A percentile compares a stretch with the other conserved stretches of the same genome.
Evolutionary conservation across 306 rosid genomes (phyloP).

Genomic region (Dalbergia oliveri): DNA sequence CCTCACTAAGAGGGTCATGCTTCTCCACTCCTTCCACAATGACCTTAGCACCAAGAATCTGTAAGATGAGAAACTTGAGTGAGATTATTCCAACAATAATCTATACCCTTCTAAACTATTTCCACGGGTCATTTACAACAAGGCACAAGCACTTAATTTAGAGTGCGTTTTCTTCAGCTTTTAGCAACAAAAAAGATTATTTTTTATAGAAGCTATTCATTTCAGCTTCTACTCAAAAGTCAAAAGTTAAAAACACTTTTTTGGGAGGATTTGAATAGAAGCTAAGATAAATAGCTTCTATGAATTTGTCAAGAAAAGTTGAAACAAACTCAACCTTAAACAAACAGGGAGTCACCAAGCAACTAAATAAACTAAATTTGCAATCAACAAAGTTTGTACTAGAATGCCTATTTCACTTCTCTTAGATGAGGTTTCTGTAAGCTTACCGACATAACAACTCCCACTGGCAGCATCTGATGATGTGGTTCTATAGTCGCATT

Average conservation of each 20-base stretch:
- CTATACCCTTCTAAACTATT: slow-evolving; percentile 7
- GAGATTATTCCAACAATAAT: slow-evolving; percentile 35
- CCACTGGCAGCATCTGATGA: slow-evolving; percentile 78
- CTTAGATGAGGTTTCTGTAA: background rate
- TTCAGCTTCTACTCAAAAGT: too few relatives aligned
- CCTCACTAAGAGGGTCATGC: slow-evolving; percentile 87
- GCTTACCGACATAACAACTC: slow-evolving; percentile 87
- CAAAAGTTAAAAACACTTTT: too few relatives aligned
- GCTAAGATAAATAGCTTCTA: too few relatives aligned
- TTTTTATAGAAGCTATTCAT: too few relatives aligned
- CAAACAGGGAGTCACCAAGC: slow-evolving; percentile 27
- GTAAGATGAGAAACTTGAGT: slow-evolving; percentile 45
- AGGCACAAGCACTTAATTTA: background rate
- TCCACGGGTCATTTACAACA: background rate
- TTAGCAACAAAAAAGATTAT: too few relatives aligned
- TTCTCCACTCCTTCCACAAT: slow-evolving; percentile 87
- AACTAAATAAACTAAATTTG: slow-evolving; percentile 15
- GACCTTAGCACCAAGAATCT: slow-evolving; percentile 77
- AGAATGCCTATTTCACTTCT: slow-evolving; percentile 2
- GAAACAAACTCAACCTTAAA: background rate
- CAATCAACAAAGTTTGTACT: slow-evolving; percentile 12
- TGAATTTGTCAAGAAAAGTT: too few relatives aligned
- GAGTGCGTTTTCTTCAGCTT: too few relatives aligned
- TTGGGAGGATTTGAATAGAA: too few relatives aligned
- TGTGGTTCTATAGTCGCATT: slow-evolving; percentile 69